Conservation (phyloP, 257 asterid species). For the Nicotiana undulata region DNA sequence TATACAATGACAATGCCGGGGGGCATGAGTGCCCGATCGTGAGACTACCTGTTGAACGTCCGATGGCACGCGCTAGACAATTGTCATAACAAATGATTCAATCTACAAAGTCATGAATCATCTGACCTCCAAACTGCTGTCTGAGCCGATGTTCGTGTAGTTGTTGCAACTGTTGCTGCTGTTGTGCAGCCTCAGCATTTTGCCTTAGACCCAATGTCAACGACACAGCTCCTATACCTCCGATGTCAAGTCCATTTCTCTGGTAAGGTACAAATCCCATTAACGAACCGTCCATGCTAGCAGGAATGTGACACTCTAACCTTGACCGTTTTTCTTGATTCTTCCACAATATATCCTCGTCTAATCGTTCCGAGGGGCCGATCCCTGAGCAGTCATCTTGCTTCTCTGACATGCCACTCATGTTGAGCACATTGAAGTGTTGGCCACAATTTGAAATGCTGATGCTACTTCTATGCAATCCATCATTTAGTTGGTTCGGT, state of each 20-base stretch:
- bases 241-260: constrained; percentile 32
- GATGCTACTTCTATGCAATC: background rate
- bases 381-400: constrained; percentile 18
- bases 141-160: constrained; percentile 24
- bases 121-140: constrained; percentile 25
- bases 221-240: constrained; percentile 58
- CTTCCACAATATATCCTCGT: constrained; percentile 28
- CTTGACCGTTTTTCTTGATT: constrained; percentile 51
- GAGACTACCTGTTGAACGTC: too few species aligned
- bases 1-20: too few species aligned
- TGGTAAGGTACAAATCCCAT: constrained; percentile 43
- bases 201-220: constrained; percentile 64
- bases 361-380: constrained; percentile 11
- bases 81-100: background rate
- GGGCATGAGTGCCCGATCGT: too few species aligned
- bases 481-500: background rate
- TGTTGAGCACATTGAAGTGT: constrained; percentile 5
- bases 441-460: constrained; percentile 10
- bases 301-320: constrained; percentile 31
- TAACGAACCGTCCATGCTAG: constrained; percentile 31
- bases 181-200: constrained; percentile 38
- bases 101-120: constrained; percentile 28
- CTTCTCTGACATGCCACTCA: constrained; percentile 12
- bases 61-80: too few species aligned
- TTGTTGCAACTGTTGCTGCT: constrained; percentile 21